Conservation (phyloP, 179 eudicot species). For the Silene vulgaris region DNA sequence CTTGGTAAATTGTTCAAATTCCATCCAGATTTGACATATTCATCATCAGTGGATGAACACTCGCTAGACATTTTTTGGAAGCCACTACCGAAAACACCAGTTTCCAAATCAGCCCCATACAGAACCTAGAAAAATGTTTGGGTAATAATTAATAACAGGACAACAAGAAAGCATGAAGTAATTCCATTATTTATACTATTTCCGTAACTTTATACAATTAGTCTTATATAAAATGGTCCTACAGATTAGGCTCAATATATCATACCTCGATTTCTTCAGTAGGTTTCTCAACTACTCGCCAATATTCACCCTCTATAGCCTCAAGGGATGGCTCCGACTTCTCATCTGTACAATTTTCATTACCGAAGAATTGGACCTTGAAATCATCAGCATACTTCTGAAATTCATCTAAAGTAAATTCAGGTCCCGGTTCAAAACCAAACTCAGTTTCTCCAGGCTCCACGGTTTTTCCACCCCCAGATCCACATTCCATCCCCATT, state of each 20-base stretch:
- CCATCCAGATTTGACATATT: conserved; percentile 84
- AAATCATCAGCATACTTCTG: conserved; percentile 82
- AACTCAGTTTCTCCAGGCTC: conserved; percentile 44
- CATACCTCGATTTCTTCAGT: conserved; percentile 95
- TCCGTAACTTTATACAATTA: background rate
- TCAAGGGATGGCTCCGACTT: conserved; percentile 65
- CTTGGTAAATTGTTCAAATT: conserved; percentile 94
- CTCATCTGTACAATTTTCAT: conserved; percentile 32
- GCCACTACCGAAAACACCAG: conserved; percentile 92
- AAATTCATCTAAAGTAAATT: conserved; percentile 72
- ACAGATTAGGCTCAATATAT: conserved; percentile 11
- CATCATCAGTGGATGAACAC: conserved; percentile 43
- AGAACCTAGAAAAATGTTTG: conserved; percentile 52
- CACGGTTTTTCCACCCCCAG: conserved; percentile 26
- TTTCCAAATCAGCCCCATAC: conserved; percentile 96
- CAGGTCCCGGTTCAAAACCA: conserved; percentile 98
- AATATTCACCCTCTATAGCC: conserved; percentile 91
- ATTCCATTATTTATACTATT: background rate
- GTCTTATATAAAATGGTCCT: background rate
- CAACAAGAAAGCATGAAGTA: background rate
- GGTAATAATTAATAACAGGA: background rate
- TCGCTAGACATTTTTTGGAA: conserved; percentile 53
- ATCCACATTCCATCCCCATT: conserved; percentile 43
- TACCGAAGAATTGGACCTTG: conserved; percentile 69
- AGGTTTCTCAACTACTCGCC: conserved; percentile 93